Conservation (phyloP, 2,329 filamentous ascomycete genomes). For the Microcyclospora pomicola region DNA sequence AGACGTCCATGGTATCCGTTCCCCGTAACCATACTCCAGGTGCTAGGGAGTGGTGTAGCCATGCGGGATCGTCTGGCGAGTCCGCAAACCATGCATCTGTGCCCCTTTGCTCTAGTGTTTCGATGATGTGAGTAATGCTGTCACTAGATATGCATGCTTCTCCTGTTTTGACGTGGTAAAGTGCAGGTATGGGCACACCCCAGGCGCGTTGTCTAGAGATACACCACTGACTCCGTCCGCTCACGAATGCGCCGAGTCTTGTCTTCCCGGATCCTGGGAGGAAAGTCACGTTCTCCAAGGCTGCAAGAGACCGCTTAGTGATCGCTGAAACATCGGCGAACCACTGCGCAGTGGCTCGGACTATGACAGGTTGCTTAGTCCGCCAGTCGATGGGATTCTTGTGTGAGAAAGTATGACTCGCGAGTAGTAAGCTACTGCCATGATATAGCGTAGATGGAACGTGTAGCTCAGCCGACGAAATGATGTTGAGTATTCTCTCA, state of each 20-base stretch:
- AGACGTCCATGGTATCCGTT: slow-evolving; percentile 96
- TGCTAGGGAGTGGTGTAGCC: slow-evolving; percentile 55
- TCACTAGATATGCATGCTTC: slow-evolving; percentile 65
- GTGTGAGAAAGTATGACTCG: slow-evolving; percentile 60
- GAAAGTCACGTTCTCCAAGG: slow-evolving; percentile 61
- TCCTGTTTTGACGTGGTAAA: slow-evolving; percentile 52
- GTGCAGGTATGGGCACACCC: slow-evolving; percentile 89
- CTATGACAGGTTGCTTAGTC: slow-evolving; percentile 81
- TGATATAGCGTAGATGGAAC: slow-evolving; percentile 2
- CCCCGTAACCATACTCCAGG: slow-evolving; percentile 54
- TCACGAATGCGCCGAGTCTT: slow-evolving; percentile 72
- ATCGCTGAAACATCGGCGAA: slow-evolving; percentile 84
- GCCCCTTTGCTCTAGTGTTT: slow-evolving; percentile 59
- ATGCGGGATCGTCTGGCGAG: slow-evolving; percentile 55
- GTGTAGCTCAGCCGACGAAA: slow-evolving; percentile 32
- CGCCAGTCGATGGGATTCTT: slow-evolving; percentile 99
- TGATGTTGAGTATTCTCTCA: slow-evolving; percentile 52
- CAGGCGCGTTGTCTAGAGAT: slow-evolving; percentile 91
- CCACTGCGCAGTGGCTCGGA: slow-evolving; percentile 91
- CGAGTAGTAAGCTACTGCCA: slow-evolving; percentile 41
- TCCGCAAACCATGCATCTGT: slow-evolving; percentile 96
- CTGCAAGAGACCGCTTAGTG: slow-evolving; percentile 56
- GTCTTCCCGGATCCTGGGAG: slow-evolving; percentile 60
- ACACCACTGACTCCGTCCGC: slow-evolving; percentile 87
- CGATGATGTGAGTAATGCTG: slow-evolving; percentile 73